Evolutionary conservation across 306 rosid genomes (phyloP).

Genomic region (Cicer judaicum): DNA sequence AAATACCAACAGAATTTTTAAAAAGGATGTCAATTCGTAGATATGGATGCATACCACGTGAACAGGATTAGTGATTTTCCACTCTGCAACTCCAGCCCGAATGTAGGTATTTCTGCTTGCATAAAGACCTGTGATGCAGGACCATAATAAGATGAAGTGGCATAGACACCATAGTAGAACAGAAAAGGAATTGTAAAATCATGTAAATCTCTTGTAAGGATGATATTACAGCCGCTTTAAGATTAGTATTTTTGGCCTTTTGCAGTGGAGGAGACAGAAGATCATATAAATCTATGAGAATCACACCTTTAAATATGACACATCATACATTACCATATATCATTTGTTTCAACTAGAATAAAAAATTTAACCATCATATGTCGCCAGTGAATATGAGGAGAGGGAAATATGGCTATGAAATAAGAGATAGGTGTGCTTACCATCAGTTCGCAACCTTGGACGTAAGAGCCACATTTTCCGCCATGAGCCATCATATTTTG

Average conservation of each 20-base stretch:
- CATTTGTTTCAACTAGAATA: constrained; percentile 6
- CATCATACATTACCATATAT: constrained; percentile 10
- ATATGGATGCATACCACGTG: constrained; percentile 70
- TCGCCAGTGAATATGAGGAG: constrained; percentile 16
- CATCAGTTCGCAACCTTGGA: constrained; percentile 92
- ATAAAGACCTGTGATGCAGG: constrained; percentile 70
- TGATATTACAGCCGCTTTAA: constrained; percentile 13
- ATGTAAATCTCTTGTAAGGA: neutral
- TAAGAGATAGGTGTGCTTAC: constrained; percentile 49
- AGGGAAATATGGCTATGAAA: constrained; percentile 33
- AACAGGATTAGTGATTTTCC: constrained; percentile 90
- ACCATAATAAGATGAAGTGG: constrained; percentile 39
- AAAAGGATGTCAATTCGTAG: constrained; percentile 10
- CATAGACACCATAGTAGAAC: constrained; percentile 16
- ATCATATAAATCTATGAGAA: constrained; percentile 7
- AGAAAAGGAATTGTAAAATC: constrained; percentile 22
- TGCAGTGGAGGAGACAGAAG: constrained; percentile 6
- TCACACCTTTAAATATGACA: neutral
- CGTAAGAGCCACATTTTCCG: constrained; percentile 92
- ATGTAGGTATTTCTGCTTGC: constrained; percentile 96
- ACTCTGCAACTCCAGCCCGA: constrained; percentile 90
- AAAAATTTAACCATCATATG: neutral
- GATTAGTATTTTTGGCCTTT: neutral
- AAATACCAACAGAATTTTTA: neutral
- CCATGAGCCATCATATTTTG: constrained; percentile 83